Percentiles rank a stretch among this genome's conserved stretches.
Evolutionary conservation across 805 yeast genomes (phyloP).

Genomic region (Metschnikowia reukaufii): DNA sequence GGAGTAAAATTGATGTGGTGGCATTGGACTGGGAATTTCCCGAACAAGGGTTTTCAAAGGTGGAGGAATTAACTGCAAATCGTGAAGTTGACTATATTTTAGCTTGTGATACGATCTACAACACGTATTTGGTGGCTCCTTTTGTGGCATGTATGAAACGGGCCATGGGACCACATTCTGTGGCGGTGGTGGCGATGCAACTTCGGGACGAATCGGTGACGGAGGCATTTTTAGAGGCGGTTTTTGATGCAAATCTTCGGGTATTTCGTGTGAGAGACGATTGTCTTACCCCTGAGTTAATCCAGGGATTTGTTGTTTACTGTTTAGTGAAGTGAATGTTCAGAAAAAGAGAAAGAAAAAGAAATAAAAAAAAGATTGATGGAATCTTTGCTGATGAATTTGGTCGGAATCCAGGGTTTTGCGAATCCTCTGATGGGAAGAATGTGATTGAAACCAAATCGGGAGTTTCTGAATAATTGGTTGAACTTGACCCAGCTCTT

Average conservation of each 20-base stretch:
- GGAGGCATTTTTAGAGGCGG: conserved; percentile 43
- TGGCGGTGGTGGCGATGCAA: conserved; percentile 50
- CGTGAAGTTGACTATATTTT: conserved; percentile 46
- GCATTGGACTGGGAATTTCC: conserved; percentile 64
- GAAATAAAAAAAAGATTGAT: too few species aligned
- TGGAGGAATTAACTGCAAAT: conserved; percentile 10
- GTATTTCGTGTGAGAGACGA: conserved; percentile 35
- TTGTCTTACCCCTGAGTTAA: conserved; percentile 31
- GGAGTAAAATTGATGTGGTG: conserved; percentile 41
- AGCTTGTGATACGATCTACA: conserved; percentile 68
- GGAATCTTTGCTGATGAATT: too few species aligned
- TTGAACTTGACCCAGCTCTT: too few species aligned
- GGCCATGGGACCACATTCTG: conserved; percentile 29
- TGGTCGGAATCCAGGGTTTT: too few species aligned
- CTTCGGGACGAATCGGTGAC: conserved; percentile 52
- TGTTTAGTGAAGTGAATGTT: conserved; percentile 20
- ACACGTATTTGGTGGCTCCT: conserved; percentile 54
- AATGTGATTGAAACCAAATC: too few species aligned
- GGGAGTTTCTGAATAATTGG: too few species aligned
- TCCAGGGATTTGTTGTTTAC: conserved; percentile 48
- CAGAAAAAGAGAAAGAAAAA: too few species aligned
- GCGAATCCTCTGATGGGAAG: too few species aligned
- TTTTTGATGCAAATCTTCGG: conserved; percentile 31
- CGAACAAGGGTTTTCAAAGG: conserved; percentile 31
- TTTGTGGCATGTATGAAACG: conserved; percentile 45